phyloP scores from a whole-genome alignment of 23 red algal genomes.

The Gracilaria caudata region DNA sequence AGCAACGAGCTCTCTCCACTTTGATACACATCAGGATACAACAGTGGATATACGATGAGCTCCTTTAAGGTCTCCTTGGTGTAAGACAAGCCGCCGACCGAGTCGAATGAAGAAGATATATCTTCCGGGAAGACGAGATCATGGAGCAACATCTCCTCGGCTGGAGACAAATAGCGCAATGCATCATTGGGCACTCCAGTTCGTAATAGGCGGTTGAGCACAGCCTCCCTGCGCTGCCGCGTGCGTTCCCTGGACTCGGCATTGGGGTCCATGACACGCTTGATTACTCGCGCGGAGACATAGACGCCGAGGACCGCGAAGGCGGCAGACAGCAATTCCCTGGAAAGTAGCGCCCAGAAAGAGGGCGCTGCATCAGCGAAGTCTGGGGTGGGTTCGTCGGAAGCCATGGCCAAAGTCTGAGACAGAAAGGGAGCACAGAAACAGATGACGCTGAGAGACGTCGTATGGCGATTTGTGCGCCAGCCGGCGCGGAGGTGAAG shows the following conservation, averaged over 20 bases:
- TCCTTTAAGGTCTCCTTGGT: conserved; percentile 94
- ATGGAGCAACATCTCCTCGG: conserved; percentile 80
- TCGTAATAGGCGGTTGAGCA: conserved; percentile 50
- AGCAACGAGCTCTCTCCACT: conserved; percentile 32
- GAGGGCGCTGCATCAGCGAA: conserved; percentile 38
- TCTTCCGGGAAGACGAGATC: conserved; percentile 97
- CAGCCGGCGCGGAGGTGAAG: neutral
- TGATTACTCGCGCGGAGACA: conserved; percentile 60
- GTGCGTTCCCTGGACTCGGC: conserved; percentile 50
- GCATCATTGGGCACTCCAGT: conserved; percentile 60
- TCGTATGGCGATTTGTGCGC: neutral
- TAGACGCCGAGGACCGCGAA: conserved; percentile 62
- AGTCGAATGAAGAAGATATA: conserved; percentile 69
- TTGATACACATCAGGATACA: conserved; percentile 79
- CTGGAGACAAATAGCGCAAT: conserved; percentile 55
- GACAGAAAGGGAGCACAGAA: neutral
- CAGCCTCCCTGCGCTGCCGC: conserved; percentile 25
- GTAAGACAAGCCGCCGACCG: conserved; percentile 82
- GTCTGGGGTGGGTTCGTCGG: conserved; percentile 15
- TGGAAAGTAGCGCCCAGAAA: conserved; percentile 42
- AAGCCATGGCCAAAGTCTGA: neutral
- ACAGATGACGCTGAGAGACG: neutral
- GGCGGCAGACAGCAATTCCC: conserved; percentile 70
- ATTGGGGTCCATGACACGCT: conserved; percentile 72
- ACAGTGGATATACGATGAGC: conserved; percentile 83